These are phyloP conservation scores for Ceratocystis variospora DNA, from an alignment of 2,329 filamentous ascomycete genomes.

Conservation along the genomic window DNA sequence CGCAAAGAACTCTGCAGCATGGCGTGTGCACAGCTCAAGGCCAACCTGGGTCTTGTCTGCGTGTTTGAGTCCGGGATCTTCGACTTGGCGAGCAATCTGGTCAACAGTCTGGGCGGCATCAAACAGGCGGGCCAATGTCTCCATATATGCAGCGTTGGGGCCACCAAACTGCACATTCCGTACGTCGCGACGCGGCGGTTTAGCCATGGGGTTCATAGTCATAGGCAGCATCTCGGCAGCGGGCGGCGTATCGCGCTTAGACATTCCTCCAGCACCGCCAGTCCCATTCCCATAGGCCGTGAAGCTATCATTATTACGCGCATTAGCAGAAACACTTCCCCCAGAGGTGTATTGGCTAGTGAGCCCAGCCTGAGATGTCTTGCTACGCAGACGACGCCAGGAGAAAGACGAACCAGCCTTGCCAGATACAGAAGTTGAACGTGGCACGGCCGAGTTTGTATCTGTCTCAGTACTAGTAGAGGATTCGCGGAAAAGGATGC, in stretches of 20 bases:
- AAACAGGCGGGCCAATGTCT: conserved; percentile 74
- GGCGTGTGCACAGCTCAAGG: conserved; percentile 79
- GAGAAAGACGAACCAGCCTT: conserved; percentile 56
- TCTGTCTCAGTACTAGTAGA: conserved; percentile 36
- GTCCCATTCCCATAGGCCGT: conserved; percentile 21
- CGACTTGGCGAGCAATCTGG: conserved; percentile 89
- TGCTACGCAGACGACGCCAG: conserved; percentile 79
- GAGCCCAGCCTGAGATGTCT: conserved; percentile 61
- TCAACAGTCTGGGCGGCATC: conserved; percentile 87
- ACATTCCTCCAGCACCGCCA: conserved; percentile 24
- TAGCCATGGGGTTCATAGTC: conserved; percentile 50
- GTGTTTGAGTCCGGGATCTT: conserved; percentile 82
- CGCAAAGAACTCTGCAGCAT: conserved; percentile 93
- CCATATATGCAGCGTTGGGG: conserved; percentile 83
- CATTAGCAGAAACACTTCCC: conserved; percentile 21
- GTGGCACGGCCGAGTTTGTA: conserved; percentile 31
- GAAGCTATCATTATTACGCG: background rate
- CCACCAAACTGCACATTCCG: conserved; percentile 58
- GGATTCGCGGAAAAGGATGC: conserved; percentile 62
- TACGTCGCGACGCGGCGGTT: conserved; percentile 59
- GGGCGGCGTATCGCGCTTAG: conserved; percentile 32
- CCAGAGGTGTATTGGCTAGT: conserved; percentile 34
- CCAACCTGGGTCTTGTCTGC: conserved; percentile 91
- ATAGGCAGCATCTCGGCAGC: conserved; percentile 59
- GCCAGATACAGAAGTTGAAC: conserved; percentile 48